Percentiles rank a stretch among this genome's conserved stretches.
Conservation (phyloP, 129 eudicot genomes). For the Lactuca saligna region DNA sequence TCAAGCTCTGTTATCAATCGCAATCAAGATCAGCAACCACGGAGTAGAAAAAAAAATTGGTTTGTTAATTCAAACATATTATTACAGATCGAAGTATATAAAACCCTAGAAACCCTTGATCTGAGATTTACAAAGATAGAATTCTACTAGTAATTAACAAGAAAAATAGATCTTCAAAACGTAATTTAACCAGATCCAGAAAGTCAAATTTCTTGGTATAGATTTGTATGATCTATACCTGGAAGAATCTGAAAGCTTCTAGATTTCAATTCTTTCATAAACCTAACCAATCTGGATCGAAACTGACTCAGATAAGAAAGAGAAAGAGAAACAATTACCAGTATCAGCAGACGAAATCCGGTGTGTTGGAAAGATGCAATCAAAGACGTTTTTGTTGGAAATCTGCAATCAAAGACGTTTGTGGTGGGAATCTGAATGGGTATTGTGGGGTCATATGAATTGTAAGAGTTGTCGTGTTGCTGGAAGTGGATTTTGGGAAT, state of each 20-base stretch:
- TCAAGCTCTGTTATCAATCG: constrained; percentile 12
- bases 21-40: not conserved
- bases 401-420: constrained; percentile 1
- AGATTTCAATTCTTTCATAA: not conserved
- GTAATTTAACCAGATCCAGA: constrained; percentile 5
- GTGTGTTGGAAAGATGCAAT: constrained; percentile 10
- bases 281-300: not conserved
- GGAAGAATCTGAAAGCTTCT: not conserved
- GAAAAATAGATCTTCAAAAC: not conserved
- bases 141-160: not conserved
- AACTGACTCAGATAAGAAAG: not conserved
- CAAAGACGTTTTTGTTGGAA: constrained; percentile 10
- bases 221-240: not conserved
- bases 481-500: not conserved
- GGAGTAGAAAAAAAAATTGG: not conserved
- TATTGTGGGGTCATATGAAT: not conserved
- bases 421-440: constrained; percentile 17
- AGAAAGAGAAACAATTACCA: constrained; percentile 16
- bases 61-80: not conserved
- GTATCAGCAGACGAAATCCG: constrained; percentile 12
- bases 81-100: constrained; percentile 1
- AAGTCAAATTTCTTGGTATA: constrained; percentile 8
- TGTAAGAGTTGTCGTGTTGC: not conserved
- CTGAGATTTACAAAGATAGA: not conserved
- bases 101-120: constrained; percentile 17